These are phyloP conservation scores for Combretum micranthum DNA, from an alignment of 345 rosid species.

Conservation along the genomic window DNA sequence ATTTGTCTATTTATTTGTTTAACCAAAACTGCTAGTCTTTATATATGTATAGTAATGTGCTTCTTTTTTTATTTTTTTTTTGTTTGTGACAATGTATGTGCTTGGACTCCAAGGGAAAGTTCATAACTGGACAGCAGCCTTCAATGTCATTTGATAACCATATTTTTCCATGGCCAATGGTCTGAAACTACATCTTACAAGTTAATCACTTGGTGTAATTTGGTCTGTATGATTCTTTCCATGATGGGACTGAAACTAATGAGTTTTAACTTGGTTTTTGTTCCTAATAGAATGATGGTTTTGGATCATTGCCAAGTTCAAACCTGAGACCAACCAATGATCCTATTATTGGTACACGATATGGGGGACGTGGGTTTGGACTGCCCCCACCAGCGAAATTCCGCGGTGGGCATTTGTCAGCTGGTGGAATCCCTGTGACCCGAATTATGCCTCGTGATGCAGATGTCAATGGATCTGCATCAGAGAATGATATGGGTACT, in stretches of 20 bases:
- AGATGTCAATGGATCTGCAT: slow-evolving; percentile 40
- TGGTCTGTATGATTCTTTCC: too few relatives aligned
- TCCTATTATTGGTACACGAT: slow-evolving; percentile 24
- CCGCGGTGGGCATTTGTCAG: slow-evolving; percentile 50
- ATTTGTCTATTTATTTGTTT: too few relatives aligned
- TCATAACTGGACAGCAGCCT: too few relatives aligned
- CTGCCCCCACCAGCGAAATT: slow-evolving; percentile 56
- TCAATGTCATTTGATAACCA: too few relatives aligned
- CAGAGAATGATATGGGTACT: slow-evolving; percentile 52
- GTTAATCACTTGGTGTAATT: too few relatives aligned
- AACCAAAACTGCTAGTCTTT: too few relatives aligned
- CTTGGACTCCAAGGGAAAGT: too few relatives aligned
- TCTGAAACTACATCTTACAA: too few relatives aligned
- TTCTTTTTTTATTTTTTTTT: not conserved
- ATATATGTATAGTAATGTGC: not conserved
- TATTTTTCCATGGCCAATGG: too few relatives aligned
- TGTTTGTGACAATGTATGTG: not conserved
- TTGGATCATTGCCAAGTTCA: slow-evolving; percentile 19
- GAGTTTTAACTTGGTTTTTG: not conserved
- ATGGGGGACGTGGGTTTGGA: slow-evolving; percentile 24
- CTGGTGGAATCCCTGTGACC: slow-evolving; percentile 42
- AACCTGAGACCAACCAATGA: slow-evolving; percentile 30
- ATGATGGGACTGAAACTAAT: slow-evolving; percentile 1
- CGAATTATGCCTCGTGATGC: slow-evolving; percentile 25
- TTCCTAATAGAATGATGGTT: slow-evolving; percentile 26